Percentiles rank a stretch among this genome's conserved stretches.
Conservation (phyloP, 345 rosid species). For the Draba incana region DNA sequence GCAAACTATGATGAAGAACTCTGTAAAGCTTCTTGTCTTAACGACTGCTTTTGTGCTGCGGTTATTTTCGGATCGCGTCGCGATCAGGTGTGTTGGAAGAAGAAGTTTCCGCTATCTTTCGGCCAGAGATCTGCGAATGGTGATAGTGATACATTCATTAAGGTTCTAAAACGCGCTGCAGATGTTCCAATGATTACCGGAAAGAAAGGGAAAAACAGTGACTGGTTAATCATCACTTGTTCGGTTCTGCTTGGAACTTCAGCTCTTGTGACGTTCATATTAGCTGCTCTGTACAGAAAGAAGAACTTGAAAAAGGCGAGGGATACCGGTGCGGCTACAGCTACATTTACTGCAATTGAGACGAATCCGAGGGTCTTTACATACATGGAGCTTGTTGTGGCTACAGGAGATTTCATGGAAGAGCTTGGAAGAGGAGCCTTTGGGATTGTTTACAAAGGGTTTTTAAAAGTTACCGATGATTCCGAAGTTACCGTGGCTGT, state of each 20-base stretch:
- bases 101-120: constrained; percentile 52
- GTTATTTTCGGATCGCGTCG: constrained; percentile 33
- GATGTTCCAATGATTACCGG: background rate
- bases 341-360: constrained; percentile 26
- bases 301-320: constrained; percentile 1
- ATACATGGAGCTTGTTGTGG: constrained; percentile 43
- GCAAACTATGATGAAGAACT: constrained; percentile 34
- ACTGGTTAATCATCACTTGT: constrained; percentile 19
- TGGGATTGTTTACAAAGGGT: constrained; percentile 50
- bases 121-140: constrained; percentile 32
- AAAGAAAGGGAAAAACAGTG: constrained; percentile 1
- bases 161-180: constrained; percentile 15
- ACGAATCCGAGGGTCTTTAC: constrained; percentile 47
- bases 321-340: background rate
- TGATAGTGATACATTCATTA: constrained; percentile 45
- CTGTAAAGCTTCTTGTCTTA: constrained; percentile 53
- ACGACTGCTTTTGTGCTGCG: constrained; percentile 61
- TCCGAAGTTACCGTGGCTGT: constrained; percentile 48
- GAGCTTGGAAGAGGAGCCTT: constrained; percentile 53
- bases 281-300: constrained; percentile 3
- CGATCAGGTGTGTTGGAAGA: constrained; percentile 49
- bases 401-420: constrained; percentile 45
- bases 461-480: constrained; percentile 26
- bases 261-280: constrained; percentile 10
- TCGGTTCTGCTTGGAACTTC: constrained; percentile 33